Percentiles rank a stretch among this genome's conserved stretches.
Conservation (phyloP, 2,329 filamentous ascomycete genomes). For the Zasmidium angulare region DNA sequence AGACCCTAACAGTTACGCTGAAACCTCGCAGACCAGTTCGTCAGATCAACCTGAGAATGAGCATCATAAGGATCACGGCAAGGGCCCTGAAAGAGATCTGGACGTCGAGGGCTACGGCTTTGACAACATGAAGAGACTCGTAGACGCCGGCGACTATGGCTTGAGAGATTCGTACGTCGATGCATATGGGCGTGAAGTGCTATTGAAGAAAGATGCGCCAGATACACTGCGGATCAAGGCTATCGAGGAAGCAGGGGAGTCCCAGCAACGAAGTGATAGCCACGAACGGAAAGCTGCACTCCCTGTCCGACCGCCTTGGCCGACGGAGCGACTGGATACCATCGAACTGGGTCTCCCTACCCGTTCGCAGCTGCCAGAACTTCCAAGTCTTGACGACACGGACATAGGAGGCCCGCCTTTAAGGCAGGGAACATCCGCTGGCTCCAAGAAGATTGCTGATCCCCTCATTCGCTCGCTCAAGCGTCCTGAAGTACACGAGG, state of each 20-base stretch:
- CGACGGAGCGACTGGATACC: constrained; percentile 56
- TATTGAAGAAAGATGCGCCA: constrained; percentile 62
- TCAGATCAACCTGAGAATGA: constrained; percentile 11
- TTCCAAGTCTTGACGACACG: constrained; percentile 72
- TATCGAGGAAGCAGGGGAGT: constrained; percentile 34
- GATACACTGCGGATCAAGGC: constrained; percentile 59
- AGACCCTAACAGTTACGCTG: constrained; percentile 18
- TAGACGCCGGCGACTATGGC: constrained; percentile 31
- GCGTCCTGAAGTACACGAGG: constrained; percentile 72
- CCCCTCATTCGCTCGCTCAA: constrained; percentile 65
- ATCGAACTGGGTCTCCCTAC: constrained; percentile 67
- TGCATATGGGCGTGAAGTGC: constrained; percentile 64
- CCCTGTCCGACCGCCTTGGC: constrained; percentile 34
- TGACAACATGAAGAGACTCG: constrained; percentile 66
- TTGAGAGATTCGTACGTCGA: constrained; percentile 55
- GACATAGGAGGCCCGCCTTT: constrained; percentile 77
- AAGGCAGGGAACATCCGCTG: constrained; percentile 53
- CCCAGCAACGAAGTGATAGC: constrained; percentile 35
- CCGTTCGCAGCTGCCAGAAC: constrained; percentile 66
- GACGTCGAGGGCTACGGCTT: constrained; percentile 77
- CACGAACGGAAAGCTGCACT: constrained; percentile 33
- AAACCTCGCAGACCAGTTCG: constrained; percentile 17
- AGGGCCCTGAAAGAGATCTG: constrained; percentile 53
- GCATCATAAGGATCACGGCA: constrained; percentile 13
- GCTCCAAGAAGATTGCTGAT: constrained; percentile 41